phyloP scores from a whole-genome alignment of 331 rosid genomes.

The Acacia concinna region DNA sequence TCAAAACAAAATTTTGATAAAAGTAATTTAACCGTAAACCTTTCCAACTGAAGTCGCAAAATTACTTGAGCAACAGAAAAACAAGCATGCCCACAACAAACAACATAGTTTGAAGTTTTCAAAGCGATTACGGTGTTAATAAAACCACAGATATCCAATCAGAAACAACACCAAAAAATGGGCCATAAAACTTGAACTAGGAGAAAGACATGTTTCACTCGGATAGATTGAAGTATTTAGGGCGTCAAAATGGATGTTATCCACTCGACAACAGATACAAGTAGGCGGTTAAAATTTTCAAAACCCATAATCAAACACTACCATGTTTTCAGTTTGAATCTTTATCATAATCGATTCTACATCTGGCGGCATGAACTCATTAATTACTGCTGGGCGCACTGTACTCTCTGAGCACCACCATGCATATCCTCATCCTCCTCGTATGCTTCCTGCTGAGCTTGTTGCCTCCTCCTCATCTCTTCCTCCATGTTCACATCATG shows the following conservation, averaged over 20 bases:
- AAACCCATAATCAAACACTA: conserved; percentile 31
- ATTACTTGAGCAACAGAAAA: not conserved
- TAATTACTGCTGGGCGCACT: conserved; percentile 90
- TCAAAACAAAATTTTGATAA: not conserved
- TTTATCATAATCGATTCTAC: conserved; percentile 16
- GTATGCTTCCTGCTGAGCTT: conserved; percentile 71
- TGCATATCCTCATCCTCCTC: conserved; percentile 86
- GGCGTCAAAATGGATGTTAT: conserved; percentile 21
- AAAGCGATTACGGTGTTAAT: not conserved
- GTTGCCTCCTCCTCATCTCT: conserved; percentile 79
- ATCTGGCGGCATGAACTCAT: not conserved
- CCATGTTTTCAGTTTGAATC: conserved; percentile 6
- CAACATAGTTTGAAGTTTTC: not conserved
- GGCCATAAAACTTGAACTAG: not conserved
- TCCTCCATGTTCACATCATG: conserved; percentile 88
- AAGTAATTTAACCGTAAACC: not conserved
- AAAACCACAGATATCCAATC: not conserved
- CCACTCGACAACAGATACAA: conserved; percentile 26
- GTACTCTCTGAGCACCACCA: conserved; percentile 94
- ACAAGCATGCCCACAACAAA: not conserved
- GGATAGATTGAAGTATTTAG: not conserved
- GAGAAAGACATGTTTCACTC: not conserved
- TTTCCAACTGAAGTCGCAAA: not conserved
- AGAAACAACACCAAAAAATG: not conserved
- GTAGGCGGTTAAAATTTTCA: conserved; percentile 1